phyloP scores from a whole-genome alignment of 768 basidiomycete genomes.

The Suillus luteus region DNA sequence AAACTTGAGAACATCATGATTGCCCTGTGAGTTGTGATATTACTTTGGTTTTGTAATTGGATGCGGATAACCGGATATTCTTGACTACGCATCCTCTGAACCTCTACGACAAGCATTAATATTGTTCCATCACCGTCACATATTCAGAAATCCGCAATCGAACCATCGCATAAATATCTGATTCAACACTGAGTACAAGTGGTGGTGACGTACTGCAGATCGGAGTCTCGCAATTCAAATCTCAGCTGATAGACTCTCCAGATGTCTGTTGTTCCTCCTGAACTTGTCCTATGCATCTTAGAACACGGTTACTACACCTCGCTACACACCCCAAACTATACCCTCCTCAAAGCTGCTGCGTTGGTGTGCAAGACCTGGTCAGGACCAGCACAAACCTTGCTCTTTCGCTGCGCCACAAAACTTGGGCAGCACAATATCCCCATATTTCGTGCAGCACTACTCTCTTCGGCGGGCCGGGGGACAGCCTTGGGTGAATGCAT shows the following conservation, averaged over 20 bases:
- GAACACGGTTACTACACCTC: slow-evolving; percentile 29
- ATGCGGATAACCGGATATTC: slow-evolving; percentile 2
- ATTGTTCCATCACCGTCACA: slow-evolving; percentile 24
- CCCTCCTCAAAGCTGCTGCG: slow-evolving; percentile 24
- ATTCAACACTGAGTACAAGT: not conserved
- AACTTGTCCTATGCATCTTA: slow-evolving; percentile 26
- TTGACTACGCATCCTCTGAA: not conserved
- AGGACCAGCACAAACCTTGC: slow-evolving; percentile 29
- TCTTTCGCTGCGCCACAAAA: slow-evolving; percentile 27
- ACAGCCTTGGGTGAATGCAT: slow-evolving; percentile 21
- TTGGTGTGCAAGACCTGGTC: slow-evolving; percentile 33
- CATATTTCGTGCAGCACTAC: slow-evolving; percentile 22
- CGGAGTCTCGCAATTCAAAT: not conserved
- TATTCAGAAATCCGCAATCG: not conserved
- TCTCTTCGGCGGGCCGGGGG: slow-evolving; percentile 18
- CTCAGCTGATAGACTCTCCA: not conserved
- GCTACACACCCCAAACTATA: slow-evolving; percentile 21
- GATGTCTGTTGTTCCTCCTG: slow-evolving; percentile 25
- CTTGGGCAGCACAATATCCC: slow-evolving; percentile 8
- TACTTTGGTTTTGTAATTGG: not conserved
- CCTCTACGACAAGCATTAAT: not conserved
- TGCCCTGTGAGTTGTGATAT: not conserved
- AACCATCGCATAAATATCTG: not conserved
- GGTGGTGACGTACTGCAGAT: not conserved
- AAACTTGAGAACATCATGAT: not conserved